These are phyloP conservation scores for Salvia sclarea DNA, from an alignment of 305 asterid species.

Conservation along the genomic window DNA sequence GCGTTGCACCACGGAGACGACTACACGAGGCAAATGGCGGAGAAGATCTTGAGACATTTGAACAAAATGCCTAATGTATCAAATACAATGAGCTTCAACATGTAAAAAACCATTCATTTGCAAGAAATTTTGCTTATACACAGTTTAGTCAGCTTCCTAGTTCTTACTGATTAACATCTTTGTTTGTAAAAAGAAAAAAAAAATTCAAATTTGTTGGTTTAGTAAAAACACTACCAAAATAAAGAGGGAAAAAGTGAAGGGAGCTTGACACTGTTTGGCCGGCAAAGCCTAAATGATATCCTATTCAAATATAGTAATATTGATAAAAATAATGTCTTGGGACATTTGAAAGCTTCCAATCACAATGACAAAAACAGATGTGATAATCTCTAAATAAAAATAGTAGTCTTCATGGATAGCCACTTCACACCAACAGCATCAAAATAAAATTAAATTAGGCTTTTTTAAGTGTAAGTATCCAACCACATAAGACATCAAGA, in stretches of 20 bases:
- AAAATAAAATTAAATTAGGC: not conserved
- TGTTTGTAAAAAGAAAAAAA: too few relatives aligned
- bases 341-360: constrained; percentile 2
- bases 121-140: not conserved
- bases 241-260: not conserved
- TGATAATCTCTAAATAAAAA: constrained; percentile 6
- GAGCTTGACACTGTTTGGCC: constrained; percentile 16
- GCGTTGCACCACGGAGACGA: constrained; percentile 74
- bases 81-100: constrained; percentile 42
- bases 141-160: not conserved
- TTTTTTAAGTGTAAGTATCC: constrained; percentile 4
- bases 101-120: constrained; percentile 28
- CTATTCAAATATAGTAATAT: not conserved
- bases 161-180: not conserved
- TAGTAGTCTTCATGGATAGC: constrained; percentile 11
- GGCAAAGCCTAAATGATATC: constrained; percentile 17
- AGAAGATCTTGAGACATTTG: constrained; percentile 67
- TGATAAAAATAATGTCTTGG: not conserved
- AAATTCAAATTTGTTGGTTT: not conserved
- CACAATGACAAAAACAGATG: not conserved
- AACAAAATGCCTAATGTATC: constrained; percentile 60
- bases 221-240: not conserved
- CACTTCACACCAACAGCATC: constrained; percentile 18
- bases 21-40: constrained; percentile 65
- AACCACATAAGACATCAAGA: constrained; percentile 10